Conservation (phyloP, 768 basidiomycete species). For the Boletus tomentosulus region DNA sequence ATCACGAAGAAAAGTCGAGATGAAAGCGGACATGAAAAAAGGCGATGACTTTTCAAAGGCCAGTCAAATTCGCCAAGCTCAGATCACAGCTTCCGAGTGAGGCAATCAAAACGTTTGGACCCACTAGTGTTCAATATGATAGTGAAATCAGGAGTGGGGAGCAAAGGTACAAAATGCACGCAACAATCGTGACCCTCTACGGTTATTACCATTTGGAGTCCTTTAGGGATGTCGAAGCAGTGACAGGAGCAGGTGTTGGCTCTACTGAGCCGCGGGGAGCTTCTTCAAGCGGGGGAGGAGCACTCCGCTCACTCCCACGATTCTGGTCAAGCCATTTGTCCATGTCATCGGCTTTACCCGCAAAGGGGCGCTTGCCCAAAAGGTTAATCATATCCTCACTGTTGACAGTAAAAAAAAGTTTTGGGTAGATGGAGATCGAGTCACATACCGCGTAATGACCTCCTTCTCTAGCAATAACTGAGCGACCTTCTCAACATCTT, state of each 20-base stretch:
- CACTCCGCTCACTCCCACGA: slow-evolving; percentile 51
- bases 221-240: slow-evolving; percentile 39
- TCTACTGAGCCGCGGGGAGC: slow-evolving; percentile 34
- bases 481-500: slow-evolving; percentile 92
- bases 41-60: neutral
- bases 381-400: slow-evolving; percentile 87
- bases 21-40: neutral
- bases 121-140: slow-evolving; percentile 42
- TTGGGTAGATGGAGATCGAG: neutral
- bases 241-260: slow-evolving; percentile 47
- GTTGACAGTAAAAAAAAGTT: slow-evolving; percentile 4
- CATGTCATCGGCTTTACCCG: slow-evolving; percentile 84
- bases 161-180: slow-evolving; percentile 23
- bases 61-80: neutral
- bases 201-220: slow-evolving; percentile 20
- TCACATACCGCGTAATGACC: slow-evolving; percentile 80
- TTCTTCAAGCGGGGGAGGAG: slow-evolving; percentile 62
- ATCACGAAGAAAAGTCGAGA: neutral
- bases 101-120: neutral
- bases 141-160: slow-evolving; percentile 42
- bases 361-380: slow-evolving; percentile 79
- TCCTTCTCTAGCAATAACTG: slow-evolving; percentile 89
- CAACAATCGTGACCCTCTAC: slow-evolving; percentile 1
- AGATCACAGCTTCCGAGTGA: neutral
- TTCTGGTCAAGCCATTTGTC: slow-evolving; percentile 94